Base-by-base conservation (phyloP, 2,329 filamentous ascomycete genomes). In the Trichoderma koningii region DNA sequence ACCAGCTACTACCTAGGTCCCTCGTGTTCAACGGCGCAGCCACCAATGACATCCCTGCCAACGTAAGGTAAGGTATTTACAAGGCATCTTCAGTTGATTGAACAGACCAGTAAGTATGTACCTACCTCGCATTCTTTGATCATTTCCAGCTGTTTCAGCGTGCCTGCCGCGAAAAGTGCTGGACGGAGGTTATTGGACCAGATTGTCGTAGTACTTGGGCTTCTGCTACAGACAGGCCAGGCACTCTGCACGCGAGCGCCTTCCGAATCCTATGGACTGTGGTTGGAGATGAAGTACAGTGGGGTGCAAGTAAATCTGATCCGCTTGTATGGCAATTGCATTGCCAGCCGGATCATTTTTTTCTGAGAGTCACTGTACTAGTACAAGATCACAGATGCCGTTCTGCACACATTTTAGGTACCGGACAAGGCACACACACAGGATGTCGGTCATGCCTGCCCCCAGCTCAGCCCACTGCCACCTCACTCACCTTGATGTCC, bases 161-260 rank as follows among this genome's bases (percentile, higher is more conserved):
- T 48, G 15, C 45, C 55, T 34, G 34, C 38, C 21, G 30, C 55
- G 44, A 12, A 14, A 14, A 48, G 21, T 41, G 14, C 30, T 15
- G 12, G 45, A 45, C 19, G 12, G 30, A 34, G 9, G 10, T 3
- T 0, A 34, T 34, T 34, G 19, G 28, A 15, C 28, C 7, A 47
- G 23, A 15, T 30, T 44, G 44, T 57, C n/a, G 17, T 23, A 23
- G 21, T 59, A 53, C 51, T 53, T 53, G n/a, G 51, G 51, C 51
- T 55, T 34, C 30, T 38, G 51, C 19, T 15, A 55, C 51, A 41
- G 17, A 12, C 9, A 34, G 30, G 30, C 12, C 30, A 34, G 19
- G 48, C 7, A 38, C 34, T 19, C 30, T 28, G 45, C 44, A 57
- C 28, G 17, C 28, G 28, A 59, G 51, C 41, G 30, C 30, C 30